phyloP scores from a whole-genome alignment of 129 eudicot genomes.

The Flaveria ramosissima region DNA sequence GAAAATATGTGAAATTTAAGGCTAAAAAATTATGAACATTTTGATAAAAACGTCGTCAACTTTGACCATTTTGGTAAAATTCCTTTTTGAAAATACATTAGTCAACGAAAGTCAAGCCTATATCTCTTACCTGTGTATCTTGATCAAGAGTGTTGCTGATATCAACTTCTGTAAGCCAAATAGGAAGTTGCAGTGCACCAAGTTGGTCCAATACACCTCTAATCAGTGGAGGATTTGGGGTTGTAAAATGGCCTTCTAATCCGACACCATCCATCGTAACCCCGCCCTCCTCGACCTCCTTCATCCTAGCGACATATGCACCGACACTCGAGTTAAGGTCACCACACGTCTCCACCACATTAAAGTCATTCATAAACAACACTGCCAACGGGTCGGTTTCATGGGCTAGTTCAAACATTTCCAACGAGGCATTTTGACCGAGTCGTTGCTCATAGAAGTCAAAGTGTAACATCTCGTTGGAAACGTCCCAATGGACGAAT shows the following conservation, averaged over 20 bases:
- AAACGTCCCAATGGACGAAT: constrained; percentile 77
- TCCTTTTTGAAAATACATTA: too few species aligned
- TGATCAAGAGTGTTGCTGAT: constrained; percentile 38
- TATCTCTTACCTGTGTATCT: constrained; percentile 47
- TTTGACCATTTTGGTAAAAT: too few species aligned
- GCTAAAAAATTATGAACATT: too few species aligned
- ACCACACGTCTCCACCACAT: constrained; percentile 56
- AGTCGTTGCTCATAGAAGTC: constrained; percentile 52
- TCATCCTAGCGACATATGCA: constrained; percentile 43
- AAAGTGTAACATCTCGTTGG: constrained; percentile 61
- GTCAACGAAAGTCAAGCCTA: neutral
- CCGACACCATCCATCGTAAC: constrained; percentile 53
- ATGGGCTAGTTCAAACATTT: constrained; percentile 48
- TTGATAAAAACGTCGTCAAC: too few species aligned
- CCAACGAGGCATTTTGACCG: constrained; percentile 42
- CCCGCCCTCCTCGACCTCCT: constrained; percentile 47
- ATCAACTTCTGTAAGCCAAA: constrained; percentile 75
- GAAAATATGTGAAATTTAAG: too few species aligned
- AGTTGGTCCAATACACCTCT: constrained; percentile 58
- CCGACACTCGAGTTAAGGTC: constrained; percentile 49
- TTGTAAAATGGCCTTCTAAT: constrained; percentile 55
- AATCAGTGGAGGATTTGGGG: constrained; percentile 50
- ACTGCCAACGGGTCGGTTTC: constrained; percentile 50
- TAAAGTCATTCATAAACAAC: constrained; percentile 59
- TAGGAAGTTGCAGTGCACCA: constrained; percentile 51